Evolutionary conservation across 768 basidiomycete genomes (phyloP).

Genomic region (Suillus paluster): DNA sequence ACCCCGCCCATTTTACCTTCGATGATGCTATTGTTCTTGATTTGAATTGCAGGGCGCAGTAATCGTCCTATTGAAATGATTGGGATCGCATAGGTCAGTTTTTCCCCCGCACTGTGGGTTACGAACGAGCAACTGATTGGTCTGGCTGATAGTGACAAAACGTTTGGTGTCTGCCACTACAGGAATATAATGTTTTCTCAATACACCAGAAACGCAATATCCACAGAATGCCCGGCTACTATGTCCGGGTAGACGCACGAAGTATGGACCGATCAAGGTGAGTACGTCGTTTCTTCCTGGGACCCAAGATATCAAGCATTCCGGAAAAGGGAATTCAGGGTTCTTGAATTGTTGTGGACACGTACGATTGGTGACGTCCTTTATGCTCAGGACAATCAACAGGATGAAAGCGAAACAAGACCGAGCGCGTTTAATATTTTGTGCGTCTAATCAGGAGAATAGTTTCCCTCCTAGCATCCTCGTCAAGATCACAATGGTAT

Average conservation of each 20-base stretch:
- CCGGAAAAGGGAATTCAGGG: background rate
- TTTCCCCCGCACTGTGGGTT: background rate
- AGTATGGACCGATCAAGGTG: background rate
- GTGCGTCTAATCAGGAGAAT: background rate
- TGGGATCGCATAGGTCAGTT: background rate
- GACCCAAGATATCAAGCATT: background rate
- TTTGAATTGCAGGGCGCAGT: background rate
- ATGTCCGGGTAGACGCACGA: background rate
- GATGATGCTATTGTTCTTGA: background rate
- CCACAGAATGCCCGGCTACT: background rate
- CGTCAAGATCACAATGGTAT: too few relatives aligned
- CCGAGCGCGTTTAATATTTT: too few relatives aligned
- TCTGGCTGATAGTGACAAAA: background rate
- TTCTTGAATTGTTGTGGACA: background rate
- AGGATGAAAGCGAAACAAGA: background rate
- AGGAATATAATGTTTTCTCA: background rate
- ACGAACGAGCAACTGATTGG: background rate
- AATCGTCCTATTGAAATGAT: background rate
- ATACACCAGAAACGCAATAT: too few relatives aligned
- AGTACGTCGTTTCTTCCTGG: background rate
- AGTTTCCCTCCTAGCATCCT: background rate
- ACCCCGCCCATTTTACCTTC: background rate
- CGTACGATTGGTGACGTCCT: background rate
- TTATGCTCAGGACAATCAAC: background rate
- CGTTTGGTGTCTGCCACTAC: background rate